These are phyloP conservation scores for Bacidia rubella DNA, from an alignment of 495 filamentous ascomycete genomes.

Conservation along the genomic window DNA sequence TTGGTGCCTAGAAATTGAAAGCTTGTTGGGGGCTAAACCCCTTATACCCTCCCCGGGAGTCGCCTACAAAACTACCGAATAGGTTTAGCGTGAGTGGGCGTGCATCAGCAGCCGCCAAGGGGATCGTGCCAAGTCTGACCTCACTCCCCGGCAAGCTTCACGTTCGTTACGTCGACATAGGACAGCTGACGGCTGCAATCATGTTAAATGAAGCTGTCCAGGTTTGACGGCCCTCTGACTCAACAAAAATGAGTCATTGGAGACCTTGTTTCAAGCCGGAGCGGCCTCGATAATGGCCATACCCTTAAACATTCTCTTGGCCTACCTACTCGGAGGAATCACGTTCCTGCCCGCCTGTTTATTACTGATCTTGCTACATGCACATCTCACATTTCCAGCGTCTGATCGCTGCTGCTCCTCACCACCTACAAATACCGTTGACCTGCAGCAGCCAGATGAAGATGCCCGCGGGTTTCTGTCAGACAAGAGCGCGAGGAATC, in stretches of 20 bases:
- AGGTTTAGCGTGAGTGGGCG: too few relatives aligned
- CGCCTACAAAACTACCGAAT: too few relatives aligned
- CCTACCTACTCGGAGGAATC: constrained; percentile 80
- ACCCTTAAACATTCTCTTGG: constrained; percentile 52
- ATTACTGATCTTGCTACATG: constrained; percentile 47
- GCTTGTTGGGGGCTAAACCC: too few relatives aligned
- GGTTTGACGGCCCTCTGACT: background rate
- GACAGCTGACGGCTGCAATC: too few relatives aligned
- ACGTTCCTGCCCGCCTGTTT: constrained; percentile 75
- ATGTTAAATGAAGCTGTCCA: too few relatives aligned
- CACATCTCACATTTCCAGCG: constrained; percentile 53
- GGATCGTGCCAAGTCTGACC: too few relatives aligned
- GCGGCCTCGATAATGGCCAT: constrained; percentile 41
- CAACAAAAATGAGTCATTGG: background rate
- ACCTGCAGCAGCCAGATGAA: constrained; percentile 25
- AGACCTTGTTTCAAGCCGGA: background rate
- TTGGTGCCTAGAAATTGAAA: too few relatives aligned
- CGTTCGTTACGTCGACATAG: too few relatives aligned
- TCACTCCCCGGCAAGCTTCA: too few relatives aligned
- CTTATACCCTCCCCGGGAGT: too few relatives aligned
- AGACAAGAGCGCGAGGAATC: constrained; percentile 27
- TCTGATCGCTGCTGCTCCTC: constrained; percentile 22
- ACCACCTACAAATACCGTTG: constrained; percentile 25
- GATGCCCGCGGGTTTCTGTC: constrained; percentile 38
- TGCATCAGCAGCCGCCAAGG: too few relatives aligned